Conservation (phyloP, 2,329 filamentous ascomycete species). For the Penicillium sp. region DNA sequence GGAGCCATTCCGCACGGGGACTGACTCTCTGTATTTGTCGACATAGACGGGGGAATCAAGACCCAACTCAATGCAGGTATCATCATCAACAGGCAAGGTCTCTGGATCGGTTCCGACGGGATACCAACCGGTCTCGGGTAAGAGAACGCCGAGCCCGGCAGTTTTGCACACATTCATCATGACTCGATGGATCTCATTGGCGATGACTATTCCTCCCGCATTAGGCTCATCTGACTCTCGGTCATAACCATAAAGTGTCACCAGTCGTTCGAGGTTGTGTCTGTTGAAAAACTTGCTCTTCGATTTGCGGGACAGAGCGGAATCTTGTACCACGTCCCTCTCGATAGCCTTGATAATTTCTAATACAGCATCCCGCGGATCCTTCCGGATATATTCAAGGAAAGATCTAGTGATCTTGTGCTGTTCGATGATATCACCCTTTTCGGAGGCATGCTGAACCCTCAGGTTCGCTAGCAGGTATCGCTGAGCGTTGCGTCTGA, state of each 20-base stretch:
- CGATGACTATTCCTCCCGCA: slow-evolving; percentile 52
- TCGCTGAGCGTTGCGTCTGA: slow-evolving; percentile 77
- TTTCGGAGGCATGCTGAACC: slow-evolving; percentile 72
- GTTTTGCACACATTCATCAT: slow-evolving; percentile 73
- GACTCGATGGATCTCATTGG: slow-evolving; percentile 70
- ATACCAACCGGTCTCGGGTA: slow-evolving; percentile 80
- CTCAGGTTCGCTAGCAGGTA: slow-evolving; percentile 78
- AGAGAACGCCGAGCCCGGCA: slow-evolving; percentile 67
- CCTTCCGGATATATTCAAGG: slow-evolving; percentile 73
- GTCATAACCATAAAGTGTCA: slow-evolving; percentile 63
- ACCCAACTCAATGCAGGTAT: slow-evolving; percentile 58
- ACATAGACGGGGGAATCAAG: slow-evolving; percentile 69
- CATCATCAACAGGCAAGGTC: slow-evolving; percentile 44
- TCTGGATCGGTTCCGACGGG: slow-evolving; percentile 66
- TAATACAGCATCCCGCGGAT: slow-evolving; percentile 69
- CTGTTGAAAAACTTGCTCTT: slow-evolving; percentile 77
- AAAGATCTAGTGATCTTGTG: slow-evolving; percentile 65
- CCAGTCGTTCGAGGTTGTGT: slow-evolving; percentile 68
- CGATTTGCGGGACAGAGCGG: slow-evolving; percentile 65
- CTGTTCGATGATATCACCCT: slow-evolving; percentile 78
- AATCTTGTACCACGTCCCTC: slow-evolving; percentile 69
- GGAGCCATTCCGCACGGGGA: slow-evolving; percentile 75
- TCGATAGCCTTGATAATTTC: slow-evolving; percentile 73
- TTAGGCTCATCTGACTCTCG: slow-evolving; percentile 45
- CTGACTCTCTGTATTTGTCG: slow-evolving; percentile 61